Conservation (phyloP, 2,329 filamentous ascomycete genomes). For the Verticillium klebahnii region DNA sequence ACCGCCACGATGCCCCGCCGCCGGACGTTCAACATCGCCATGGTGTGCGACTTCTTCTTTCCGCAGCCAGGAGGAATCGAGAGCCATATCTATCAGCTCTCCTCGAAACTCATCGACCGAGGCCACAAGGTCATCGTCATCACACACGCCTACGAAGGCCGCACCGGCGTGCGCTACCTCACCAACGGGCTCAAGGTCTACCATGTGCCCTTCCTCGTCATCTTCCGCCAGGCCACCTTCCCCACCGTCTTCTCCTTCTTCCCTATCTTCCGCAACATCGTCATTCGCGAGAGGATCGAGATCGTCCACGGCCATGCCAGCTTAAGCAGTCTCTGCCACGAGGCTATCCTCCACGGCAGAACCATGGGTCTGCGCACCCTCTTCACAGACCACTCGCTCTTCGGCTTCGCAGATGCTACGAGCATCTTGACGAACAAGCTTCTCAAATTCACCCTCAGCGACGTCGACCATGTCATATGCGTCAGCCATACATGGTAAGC, state of each 20-base stretch:
- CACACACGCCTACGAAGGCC: slow-evolving; percentile 88
- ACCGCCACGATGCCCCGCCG: slow-evolving; percentile 39
- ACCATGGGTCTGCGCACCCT: slow-evolving; percentile 96
- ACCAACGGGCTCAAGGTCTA: slow-evolving; percentile 99
- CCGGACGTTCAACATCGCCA: slow-evolving; percentile 66
- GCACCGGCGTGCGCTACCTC: slow-evolving; percentile 88
- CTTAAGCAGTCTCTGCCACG: slow-evolving; percentile 87
- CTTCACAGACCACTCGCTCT: slow-evolving; percentile 95
- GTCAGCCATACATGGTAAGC: slow-evolving; percentile 93
- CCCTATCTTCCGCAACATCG: slow-evolving; percentile 93
- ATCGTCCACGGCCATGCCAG: slow-evolving; percentile 98
- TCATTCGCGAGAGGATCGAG: slow-evolving; percentile 89
- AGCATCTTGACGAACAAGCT: slow-evolving; percentile 97
- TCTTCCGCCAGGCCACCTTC: slow-evolving; percentile 90
- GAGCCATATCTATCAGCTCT: slow-evolving; percentile 97
- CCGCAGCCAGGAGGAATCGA: slow-evolving; percentile 95
- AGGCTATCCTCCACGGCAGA: slow-evolving; percentile 88
- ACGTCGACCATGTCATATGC: slow-evolving; percentile 97
- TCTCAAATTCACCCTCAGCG: slow-evolving; percentile 90
- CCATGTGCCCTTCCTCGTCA: slow-evolving; percentile 91
- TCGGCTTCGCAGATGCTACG: slow-evolving; percentile 92
- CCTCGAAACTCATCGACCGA: slow-evolving; percentile 91
- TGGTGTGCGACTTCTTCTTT: slow-evolving; percentile 99
- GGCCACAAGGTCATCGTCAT: slow-evolving; percentile 98
- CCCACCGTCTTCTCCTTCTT: slow-evolving; percentile 99